These are phyloP conservation scores for Daldinia decipiens DNA, from an alignment of 495 filamentous ascomycete species.

Conservation along the genomic window DNA sequence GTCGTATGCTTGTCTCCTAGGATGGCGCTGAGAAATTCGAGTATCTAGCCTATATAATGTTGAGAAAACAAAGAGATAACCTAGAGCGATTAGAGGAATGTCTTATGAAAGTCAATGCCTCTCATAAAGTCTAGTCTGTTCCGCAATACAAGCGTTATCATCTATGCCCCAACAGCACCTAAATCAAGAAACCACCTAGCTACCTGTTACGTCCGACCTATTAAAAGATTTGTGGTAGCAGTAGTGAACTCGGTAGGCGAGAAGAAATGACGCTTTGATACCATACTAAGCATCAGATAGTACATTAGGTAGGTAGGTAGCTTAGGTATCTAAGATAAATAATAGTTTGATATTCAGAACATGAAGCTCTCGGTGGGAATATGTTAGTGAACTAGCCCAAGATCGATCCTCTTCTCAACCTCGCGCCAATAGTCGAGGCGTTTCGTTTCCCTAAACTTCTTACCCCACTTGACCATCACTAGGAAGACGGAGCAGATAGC, in stretches of 20 bases:
- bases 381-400: conserved; percentile 51
- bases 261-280: background rate
- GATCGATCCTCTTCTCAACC: conserved; percentile 54
- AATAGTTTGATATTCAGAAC: background rate
- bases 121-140: too few species aligned
- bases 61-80: too few species aligned
- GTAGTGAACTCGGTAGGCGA: background rate
- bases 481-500: conserved; percentile 64
- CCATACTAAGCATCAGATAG: background rate
- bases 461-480: conserved; percentile 66
- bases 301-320: too few species aligned
- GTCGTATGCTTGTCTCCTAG: too few species aligned
- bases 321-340: background rate
- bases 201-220: background rate
- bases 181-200: too few species aligned
- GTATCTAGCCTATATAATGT: too few species aligned
- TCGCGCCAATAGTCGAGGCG: conserved; percentile 55
- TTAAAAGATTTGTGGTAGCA: background rate
- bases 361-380: background rate
- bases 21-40: too few species aligned
- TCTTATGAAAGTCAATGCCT: too few species aligned
- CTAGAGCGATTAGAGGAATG: too few species aligned
- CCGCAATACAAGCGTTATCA: too few species aligned
- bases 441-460: conserved; percentile 52
- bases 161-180: too few species aligned